Conservation (phyloP, 2,329 filamentous ascomycete genomes). For the Westerdykella aurantiaca region DNA sequence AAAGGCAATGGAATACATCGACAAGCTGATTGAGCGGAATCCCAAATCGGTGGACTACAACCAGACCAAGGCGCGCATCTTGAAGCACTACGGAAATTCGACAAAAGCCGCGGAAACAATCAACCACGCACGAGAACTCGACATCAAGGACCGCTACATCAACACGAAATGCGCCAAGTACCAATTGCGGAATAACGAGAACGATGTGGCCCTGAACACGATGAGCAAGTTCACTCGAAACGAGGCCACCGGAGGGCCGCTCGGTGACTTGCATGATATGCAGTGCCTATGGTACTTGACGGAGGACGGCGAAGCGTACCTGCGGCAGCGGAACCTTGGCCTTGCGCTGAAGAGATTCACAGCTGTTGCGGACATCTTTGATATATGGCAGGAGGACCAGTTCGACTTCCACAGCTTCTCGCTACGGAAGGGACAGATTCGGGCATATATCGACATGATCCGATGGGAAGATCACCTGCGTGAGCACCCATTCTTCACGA, state of each 20-base stretch:
- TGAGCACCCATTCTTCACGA: slow-evolving; percentile 87
- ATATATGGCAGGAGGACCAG: slow-evolving; percentile 96
- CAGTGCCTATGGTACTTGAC: slow-evolving; percentile 96
- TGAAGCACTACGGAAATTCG: slow-evolving; percentile 80
- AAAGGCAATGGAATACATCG: slow-evolving; percentile 76
- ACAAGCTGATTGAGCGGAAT: slow-evolving; percentile 74
- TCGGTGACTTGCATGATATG: slow-evolving; percentile 94
- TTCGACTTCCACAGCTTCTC: slow-evolving; percentile 99
- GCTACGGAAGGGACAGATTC: slow-evolving; percentile 89
- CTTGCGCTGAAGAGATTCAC: slow-evolving; percentile 91
- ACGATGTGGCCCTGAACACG: slow-evolving; percentile 76
- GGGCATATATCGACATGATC: slow-evolving; percentile 93
- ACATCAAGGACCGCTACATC: slow-evolving; percentile 91
- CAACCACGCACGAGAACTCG: slow-evolving; percentile 78
- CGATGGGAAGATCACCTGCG: slow-evolving; percentile 89
- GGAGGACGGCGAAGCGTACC: slow-evolving; percentile 87
- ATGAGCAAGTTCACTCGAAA: slow-evolving; percentile 93
- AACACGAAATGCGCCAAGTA: slow-evolving; percentile 99
- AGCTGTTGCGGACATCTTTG: slow-evolving; percentile 84
- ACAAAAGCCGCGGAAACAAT: slow-evolving; percentile 78
- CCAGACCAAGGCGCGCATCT: slow-evolving; percentile 92
- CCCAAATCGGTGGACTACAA: slow-evolving; percentile 82
- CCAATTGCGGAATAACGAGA: slow-evolving; percentile 86
- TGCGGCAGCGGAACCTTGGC: slow-evolving; percentile 73
- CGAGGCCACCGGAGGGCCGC: slow-evolving; percentile 78